Percentiles rank a stretch among this genome's conserved stretches.
Evolutionary conservation across 2,329 filamentous ascomycete species (phyloP).

Genomic region (Paracamarosporium sp.): DNA sequence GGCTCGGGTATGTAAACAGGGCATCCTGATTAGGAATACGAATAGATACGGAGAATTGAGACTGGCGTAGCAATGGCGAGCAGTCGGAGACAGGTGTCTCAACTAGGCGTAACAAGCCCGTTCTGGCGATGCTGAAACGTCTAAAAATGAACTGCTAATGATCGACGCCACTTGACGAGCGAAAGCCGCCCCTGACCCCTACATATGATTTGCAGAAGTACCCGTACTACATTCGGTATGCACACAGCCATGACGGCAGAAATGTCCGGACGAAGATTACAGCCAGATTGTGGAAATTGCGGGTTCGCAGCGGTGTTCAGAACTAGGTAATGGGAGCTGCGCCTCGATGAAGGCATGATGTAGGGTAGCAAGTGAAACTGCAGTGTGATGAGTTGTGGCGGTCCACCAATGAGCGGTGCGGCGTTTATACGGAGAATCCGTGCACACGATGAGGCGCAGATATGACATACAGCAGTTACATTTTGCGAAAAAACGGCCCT

Average conservation of each 20-base stretch:
- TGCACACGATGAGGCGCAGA: neutral
- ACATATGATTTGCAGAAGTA: neutral
- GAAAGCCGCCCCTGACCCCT: neutral
- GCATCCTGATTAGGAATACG: neutral
- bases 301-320: neutral
- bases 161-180: neutral
- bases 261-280: neutral
- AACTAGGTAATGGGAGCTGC: neutral
- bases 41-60: neutral
- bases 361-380: constrained; percentile 3
- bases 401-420: neutral
- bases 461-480: neutral
- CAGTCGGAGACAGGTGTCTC: neutral
- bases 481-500: neutral
- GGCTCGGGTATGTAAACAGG: neutral
- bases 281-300: neutral
- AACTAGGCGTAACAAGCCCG: neutral
- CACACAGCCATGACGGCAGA: neutral
- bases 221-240: neutral
- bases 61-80: neutral
- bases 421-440: neutral
- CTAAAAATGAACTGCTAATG: constrained; percentile 8
- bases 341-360: constrained; percentile 1
- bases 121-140: neutral
- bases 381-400: neutral